Evolutionary conservation across 495 filamentous ascomycete species (phyloP).

Genomic region (Penicillium cosmopolitanum): DNA sequence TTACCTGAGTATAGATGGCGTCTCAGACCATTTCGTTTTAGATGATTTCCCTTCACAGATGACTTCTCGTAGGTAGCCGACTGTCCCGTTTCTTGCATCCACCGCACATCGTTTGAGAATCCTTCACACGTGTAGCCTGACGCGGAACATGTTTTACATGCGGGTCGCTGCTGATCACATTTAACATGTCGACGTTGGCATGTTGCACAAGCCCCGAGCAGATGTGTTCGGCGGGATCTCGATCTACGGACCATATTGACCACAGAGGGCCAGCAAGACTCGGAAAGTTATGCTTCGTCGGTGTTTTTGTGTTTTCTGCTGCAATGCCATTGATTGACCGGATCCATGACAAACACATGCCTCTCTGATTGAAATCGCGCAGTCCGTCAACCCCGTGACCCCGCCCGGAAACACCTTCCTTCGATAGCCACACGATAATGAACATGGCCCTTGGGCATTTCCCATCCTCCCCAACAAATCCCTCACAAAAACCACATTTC

Average conservation of each 20-base stretch:
- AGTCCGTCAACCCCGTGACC: too few relatives aligned
- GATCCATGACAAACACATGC: too few relatives aligned
- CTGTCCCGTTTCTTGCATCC: slow-evolving; percentile 20
- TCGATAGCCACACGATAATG: too few relatives aligned
- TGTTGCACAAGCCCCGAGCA: slow-evolving; percentile 1
- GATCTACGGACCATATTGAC: not conserved
- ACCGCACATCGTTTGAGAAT: slow-evolving; percentile 23
- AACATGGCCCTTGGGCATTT: too few relatives aligned
- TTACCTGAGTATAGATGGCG: slow-evolving; percentile 32
- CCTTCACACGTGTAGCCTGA: slow-evolving; percentile 29
- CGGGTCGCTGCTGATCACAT: slow-evolving; percentile 39
- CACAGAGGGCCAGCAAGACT: not conserved
- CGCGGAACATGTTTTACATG: slow-evolving; percentile 28
- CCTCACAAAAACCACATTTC: too few relatives aligned
- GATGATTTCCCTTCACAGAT: not conserved
- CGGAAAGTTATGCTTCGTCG: too few relatives aligned
- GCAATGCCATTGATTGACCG: too few relatives aligned
- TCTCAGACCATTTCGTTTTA: slow-evolving; percentile 15
- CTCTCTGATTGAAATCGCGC: too few relatives aligned
- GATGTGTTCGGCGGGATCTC: slow-evolving; percentile 1
- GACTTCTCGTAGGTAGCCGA: not conserved
- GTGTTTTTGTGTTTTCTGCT: too few relatives aligned
- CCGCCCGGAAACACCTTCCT: too few relatives aligned
- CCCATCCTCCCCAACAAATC: too few relatives aligned
- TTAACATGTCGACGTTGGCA: slow-evolving; percentile 21